Percentiles rank a stretch among this genome's conserved stretches.
These are phyloP conservation scores for Isochrysis galbana DNA, from an alignment of 78 protist species.

Conservation along the genomic window DNA sequence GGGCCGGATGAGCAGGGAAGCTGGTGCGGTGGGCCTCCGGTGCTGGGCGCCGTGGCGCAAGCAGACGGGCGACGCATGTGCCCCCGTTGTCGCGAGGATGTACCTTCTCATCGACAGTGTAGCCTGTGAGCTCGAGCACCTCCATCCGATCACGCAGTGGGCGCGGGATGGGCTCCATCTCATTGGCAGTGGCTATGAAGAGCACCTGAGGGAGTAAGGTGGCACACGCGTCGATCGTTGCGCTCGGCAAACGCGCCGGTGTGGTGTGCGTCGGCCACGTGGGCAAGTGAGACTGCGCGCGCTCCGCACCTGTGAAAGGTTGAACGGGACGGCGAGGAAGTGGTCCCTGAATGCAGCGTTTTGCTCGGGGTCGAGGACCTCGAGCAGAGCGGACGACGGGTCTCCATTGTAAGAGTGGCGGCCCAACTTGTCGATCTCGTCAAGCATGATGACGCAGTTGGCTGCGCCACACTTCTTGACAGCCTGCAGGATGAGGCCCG, in stretches of 20 bases:
- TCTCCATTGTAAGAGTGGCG: slow-evolving; percentile 66
- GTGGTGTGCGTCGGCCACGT: slow-evolving; percentile 91
- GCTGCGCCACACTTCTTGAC: slow-evolving; percentile 42
- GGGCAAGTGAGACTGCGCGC: slow-evolving; percentile 57
- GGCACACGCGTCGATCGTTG: slow-evolving; percentile 78
- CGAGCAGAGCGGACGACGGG: slow-evolving; percentile 89
- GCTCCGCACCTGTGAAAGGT: slow-evolving; percentile 40
- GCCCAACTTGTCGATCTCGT: slow-evolving; percentile 82
- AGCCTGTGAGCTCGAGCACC: slow-evolving; percentile 28
- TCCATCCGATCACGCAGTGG: slow-evolving; percentile 93
- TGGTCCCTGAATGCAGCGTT: slow-evolving; percentile 79
- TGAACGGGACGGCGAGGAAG: slow-evolving; percentile 77
- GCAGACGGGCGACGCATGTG: too few species aligned
- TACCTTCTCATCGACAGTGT: slow-evolving; percentile 79
- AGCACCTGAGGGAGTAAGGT: slow-evolving; percentile 76
- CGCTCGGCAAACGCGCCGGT: slow-evolving; percentile 83
- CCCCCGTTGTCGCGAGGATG: too few species aligned
- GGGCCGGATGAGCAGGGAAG: too few species aligned
- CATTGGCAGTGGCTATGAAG: slow-evolving; percentile 89
- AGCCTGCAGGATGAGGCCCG: slow-evolving; percentile 92
- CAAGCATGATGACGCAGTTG: slow-evolving; percentile 91
- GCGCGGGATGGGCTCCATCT: slow-evolving; percentile 69
- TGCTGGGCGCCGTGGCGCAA: too few species aligned
- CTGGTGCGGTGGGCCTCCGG: too few species aligned
- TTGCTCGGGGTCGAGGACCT: slow-evolving; percentile 82